These are phyloP conservation scores for Crithidia sp. DNA, from an alignment of 208 protist species.

Conservation along the genomic window DNA sequence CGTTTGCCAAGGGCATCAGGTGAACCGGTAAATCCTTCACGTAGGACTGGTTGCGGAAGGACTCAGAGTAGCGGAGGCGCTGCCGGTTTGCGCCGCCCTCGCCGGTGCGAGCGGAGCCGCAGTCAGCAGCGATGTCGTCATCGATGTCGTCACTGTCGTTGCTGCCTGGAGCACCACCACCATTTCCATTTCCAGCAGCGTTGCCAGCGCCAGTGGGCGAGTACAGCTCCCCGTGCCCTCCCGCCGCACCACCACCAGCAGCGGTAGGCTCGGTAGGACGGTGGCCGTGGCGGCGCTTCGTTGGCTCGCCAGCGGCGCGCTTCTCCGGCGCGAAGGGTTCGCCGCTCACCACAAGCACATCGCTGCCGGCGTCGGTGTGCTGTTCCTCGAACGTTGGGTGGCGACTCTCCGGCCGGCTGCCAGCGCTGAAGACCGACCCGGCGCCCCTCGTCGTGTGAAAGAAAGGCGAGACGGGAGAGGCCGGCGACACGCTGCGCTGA, in stretches of 20 bases:
- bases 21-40: slow-evolving; percentile 51
- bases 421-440: background rate
- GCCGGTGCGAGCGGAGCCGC: background rate
- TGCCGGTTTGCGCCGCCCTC: background rate
- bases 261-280: background rate
- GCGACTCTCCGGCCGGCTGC: background rate
- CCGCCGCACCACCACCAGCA: background rate
- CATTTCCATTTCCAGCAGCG: background rate
- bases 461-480: slow-evolving; percentile 3
- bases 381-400: background rate
- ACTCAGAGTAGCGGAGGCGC: slow-evolving; percentile 29
- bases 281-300: slow-evolving; percentile 9
- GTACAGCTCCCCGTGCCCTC: slow-evolving; percentile 6
- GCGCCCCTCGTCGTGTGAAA: slow-evolving; percentile 6
- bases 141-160: background rate
- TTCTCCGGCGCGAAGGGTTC: background rate
- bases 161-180: too few species aligned
- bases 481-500: background rate
- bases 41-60: slow-evolving; percentile 34
- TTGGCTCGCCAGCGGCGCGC: background rate
- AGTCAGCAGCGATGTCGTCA: background rate
- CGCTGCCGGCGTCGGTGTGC: background rate
- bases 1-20: slow-evolving; percentile 51
- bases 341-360: background rate
- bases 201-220: background rate